A percentile compares a stretch with the other conserved stretches of the same genome.
These are phyloP conservation scores for Aspergillus quadrilineatus DNA, from an alignment of 2,329 filamentous ascomycete species.

Conservation along the genomic window DNA sequence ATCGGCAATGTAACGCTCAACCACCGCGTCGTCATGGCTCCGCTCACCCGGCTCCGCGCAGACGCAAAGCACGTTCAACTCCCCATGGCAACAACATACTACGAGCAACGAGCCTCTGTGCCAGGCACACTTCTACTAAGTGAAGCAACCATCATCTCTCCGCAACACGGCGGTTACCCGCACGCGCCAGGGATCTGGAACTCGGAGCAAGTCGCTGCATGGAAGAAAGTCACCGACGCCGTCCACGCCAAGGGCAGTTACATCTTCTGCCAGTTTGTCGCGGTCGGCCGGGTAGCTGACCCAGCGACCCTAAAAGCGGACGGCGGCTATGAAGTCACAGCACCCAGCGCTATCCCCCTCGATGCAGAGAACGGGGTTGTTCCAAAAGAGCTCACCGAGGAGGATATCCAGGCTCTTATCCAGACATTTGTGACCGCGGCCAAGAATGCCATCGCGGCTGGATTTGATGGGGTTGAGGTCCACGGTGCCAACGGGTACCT, in stretches of 20 bases:
- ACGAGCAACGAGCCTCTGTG: conserved; percentile 51
- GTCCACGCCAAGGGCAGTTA: conserved; percentile 61
- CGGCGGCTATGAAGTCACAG: conserved; percentile 19
- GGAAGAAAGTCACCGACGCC: conserved; percentile 60
- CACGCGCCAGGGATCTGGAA: conserved; percentile 55
- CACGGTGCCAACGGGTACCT: conserved; percentile 53
- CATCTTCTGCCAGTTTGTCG: conserved; percentile 62
- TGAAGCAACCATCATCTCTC: conserved; percentile 53
- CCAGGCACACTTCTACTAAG: conserved; percentile 58
- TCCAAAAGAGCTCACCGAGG: conserved; percentile 33
- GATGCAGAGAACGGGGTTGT: conserved; percentile 24
- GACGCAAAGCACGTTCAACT: conserved; percentile 50
- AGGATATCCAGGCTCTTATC: conserved; percentile 47
- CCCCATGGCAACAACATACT: conserved; percentile 35
- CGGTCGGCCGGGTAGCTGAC: conserved; percentile 56
- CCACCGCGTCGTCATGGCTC: conserved; percentile 54
- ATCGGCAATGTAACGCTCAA: conserved; percentile 39
- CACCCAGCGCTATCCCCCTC: conserved; percentile 20
- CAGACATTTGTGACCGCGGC: conserved; percentile 47
- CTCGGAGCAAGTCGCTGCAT: conserved; percentile 54
- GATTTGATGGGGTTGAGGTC: conserved; percentile 55
- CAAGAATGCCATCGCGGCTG: conserved; percentile 54
- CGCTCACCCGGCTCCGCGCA: conserved; percentile 54
- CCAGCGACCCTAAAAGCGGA: conserved; percentile 22
- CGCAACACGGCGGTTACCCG: conserved; percentile 1